phyloP scores from a whole-genome alignment of 2,329 filamentous ascomycete species.

The Piedraia hortae region DNA sequence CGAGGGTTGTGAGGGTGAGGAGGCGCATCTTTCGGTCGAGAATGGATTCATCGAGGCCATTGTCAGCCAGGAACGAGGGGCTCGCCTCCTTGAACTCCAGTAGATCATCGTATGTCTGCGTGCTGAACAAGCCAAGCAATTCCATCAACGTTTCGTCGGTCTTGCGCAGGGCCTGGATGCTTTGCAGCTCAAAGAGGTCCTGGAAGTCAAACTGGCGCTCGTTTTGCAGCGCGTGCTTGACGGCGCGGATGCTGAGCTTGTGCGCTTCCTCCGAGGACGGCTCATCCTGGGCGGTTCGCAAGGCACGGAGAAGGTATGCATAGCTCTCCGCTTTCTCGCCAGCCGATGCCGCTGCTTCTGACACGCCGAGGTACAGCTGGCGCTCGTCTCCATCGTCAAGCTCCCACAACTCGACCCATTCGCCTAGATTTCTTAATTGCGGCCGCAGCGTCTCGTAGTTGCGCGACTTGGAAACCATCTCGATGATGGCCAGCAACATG shows the following conservation, averaged over 20 bases:
- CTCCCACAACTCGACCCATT: constrained; percentile 64
- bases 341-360: constrained; percentile 51
- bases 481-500: constrained; percentile 69
- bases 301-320: constrained; percentile 46
- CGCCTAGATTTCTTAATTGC: constrained; percentile 56
- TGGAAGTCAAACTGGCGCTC: constrained; percentile 46
- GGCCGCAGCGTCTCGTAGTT: constrained; percentile 58
- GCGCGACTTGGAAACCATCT: constrained; percentile 30
- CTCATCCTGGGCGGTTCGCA: constrained; percentile 43
- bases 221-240: constrained; percentile 38
- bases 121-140: constrained; percentile 81
- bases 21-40: constrained; percentile 91
- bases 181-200: constrained; percentile 40
- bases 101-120: constrained; percentile 84
- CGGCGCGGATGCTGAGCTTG: constrained; percentile 32
- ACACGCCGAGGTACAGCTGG: constrained; percentile 58
- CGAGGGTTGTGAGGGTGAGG: constrained; percentile 71
- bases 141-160: constrained; percentile 57
- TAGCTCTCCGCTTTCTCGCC: constrained; percentile 52
- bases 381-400: constrained; percentile 57
- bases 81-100: constrained; percentile 87
- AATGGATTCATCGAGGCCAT: constrained; percentile 39
- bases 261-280: constrained; percentile 26
- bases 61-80: constrained; percentile 54
- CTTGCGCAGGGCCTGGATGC: constrained; percentile 63